Base-by-base conservation (phyloP, 2,329 filamentous ascomycete genomes). In the Clonostachys rhizophaga region DNA sequence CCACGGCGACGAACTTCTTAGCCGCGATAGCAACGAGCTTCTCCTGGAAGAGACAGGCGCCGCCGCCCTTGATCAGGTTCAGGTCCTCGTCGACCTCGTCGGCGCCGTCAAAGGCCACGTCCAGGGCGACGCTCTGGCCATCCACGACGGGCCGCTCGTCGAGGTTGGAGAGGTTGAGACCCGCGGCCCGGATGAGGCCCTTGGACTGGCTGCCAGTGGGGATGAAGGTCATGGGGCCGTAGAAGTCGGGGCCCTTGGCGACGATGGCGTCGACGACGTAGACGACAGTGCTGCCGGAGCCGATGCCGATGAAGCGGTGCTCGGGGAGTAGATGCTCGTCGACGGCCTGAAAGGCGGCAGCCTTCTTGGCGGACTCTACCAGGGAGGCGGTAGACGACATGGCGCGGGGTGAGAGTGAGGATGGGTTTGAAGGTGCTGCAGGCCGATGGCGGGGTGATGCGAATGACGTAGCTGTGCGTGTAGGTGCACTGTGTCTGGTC, bases 41-140 rank as follows among this genome's bases (percentile, higher is more conserved):
- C 72, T 99, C 94, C 68, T 97, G 94, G 72, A 96, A 95, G 48
- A 97, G 71, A 68, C 94, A 99, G n/a, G 91, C 94, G 49, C 94
- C 94, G 44, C 94, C 94, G 47, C 94, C 94, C 74, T 97, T 97
- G 73, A 99, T 97, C 62, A 92, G 90, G 69, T 97, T 99, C 50
- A 99, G 71, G 45, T 95, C 88, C 42, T 89, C 84, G 63, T 99
- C 94, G 34, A 99, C 91, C 72, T 99, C 94, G 64, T 99, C 94
- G 5, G 94, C 94, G 46, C 94, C 36, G 12, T 18, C 36, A 39
- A 18, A n/a, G 36, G 36, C 36, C 36, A 39, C 17, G 36, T 39
- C 36, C 14, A 39, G 36, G 11, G 36, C 3, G 3, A 39, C 36
- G 17, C 36, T 39, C 36, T 18, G 3, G 36, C 36, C 36, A 5